Conservation (phyloP, 2,329 filamentous ascomycete species). For the Aspergillus felis region DNA sequence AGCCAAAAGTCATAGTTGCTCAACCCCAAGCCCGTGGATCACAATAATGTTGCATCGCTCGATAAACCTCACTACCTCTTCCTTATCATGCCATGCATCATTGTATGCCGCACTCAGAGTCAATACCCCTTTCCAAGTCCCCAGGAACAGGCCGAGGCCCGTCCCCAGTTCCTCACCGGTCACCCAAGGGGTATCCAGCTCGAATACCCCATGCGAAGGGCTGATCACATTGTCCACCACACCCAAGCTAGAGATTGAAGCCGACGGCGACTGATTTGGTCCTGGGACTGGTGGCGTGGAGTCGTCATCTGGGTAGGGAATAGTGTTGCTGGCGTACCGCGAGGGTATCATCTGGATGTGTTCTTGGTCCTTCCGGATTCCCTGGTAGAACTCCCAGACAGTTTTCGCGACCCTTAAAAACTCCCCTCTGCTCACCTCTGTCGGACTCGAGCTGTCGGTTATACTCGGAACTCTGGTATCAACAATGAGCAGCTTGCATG, state of each 20-base stretch:
- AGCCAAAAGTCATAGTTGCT: background rate
- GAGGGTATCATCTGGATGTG: conserved; percentile 17
- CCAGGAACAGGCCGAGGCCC: conserved; percentile 38
- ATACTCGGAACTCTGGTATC: conserved; percentile 15
- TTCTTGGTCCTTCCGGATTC: conserved; percentile 15
- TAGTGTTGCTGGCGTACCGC: conserved; percentile 19
- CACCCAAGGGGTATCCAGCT: conserved; percentile 40
- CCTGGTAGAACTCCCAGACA: conserved; percentile 16
- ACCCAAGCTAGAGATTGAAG: conserved; percentile 21
- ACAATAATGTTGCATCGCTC: conserved; percentile 13
- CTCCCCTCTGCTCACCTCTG: background rate
- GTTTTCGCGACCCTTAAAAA: conserved; percentile 7
- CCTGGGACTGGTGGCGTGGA: conserved; percentile 11
- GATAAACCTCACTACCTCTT: conserved; percentile 15
- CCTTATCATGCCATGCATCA: conserved; percentile 39
- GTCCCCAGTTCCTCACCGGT: conserved; percentile 45
- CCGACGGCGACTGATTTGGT: conserved; percentile 17
- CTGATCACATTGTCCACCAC: conserved; percentile 34
- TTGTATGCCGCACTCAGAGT: conserved; percentile 42
- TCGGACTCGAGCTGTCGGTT: background rate
- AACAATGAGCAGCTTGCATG: conserved; percentile 15
- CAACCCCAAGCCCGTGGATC: conserved; percentile 3
- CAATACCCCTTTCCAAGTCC: conserved; percentile 35
- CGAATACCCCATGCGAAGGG: conserved; percentile 22
- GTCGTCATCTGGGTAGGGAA: conserved; percentile 12